phyloP scores from a whole-genome alignment of 2,329 filamentous ascomycete species.

The Leptographium wingfieldii region DNA sequence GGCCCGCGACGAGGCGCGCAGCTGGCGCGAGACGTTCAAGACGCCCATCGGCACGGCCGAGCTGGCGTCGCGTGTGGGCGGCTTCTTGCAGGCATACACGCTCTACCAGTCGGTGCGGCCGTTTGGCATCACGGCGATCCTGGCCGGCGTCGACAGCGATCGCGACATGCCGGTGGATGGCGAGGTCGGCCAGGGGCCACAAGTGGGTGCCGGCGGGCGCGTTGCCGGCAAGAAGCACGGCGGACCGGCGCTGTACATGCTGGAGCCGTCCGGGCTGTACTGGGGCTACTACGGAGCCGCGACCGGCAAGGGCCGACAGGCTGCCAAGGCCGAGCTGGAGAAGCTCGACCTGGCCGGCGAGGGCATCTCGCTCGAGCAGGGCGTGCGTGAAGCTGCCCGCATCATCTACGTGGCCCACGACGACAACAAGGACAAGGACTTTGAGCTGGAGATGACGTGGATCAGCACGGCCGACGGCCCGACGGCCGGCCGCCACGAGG shows the following conservation, averaged over 20 bases:
- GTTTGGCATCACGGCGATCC: slow-evolving; percentile 89
- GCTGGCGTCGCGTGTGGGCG: slow-evolving; percentile 84
- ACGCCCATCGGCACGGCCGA: slow-evolving; percentile 80
- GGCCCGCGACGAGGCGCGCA: slow-evolving; percentile 83
- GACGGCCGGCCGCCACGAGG: slow-evolving; percentile 83
- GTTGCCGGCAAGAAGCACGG: slow-evolving; percentile 61
- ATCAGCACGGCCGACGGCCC: slow-evolving; percentile 75
- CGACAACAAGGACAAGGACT: slow-evolving; percentile 99
- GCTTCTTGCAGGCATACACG: slow-evolving; percentile 94
- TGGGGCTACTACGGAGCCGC: slow-evolving; percentile 99
- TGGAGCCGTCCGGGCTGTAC: slow-evolving; percentile 92
- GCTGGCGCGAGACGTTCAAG: slow-evolving; percentile 91
- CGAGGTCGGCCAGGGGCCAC: slow-evolving; percentile 73
- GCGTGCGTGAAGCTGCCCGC: slow-evolving; percentile 87
- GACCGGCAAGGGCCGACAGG: slow-evolving; percentile 91
- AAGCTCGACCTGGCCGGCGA: slow-evolving; percentile 80
- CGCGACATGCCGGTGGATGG: slow-evolving; percentile 76
- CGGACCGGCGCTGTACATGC: slow-evolving; percentile 94
- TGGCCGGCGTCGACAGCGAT: slow-evolving; percentile 89
- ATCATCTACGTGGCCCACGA: slow-evolving; percentile 98
- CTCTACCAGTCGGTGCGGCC: slow-evolving; percentile 94
- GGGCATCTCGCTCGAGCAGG: slow-evolving; percentile 68
- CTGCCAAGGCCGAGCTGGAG: slow-evolving; percentile 95
- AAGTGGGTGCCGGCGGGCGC: slow-evolving; percentile 73
- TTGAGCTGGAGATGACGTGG: slow-evolving; percentile 99